Conservation (phyloP, 768 basidiomycete species). For the Trichaptum fuscoviolaceum region DNA sequence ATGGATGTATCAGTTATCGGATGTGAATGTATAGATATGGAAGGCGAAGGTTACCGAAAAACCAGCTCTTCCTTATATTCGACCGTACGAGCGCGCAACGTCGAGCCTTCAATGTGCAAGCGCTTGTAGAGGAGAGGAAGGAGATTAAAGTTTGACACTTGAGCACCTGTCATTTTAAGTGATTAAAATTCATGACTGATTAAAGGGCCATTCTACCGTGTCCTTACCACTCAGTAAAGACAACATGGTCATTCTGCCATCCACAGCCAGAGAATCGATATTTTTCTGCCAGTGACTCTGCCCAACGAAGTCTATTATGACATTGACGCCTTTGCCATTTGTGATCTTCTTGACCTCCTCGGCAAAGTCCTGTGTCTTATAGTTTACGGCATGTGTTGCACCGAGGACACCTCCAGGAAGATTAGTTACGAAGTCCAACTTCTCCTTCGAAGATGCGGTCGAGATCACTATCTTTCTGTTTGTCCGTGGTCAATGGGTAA, state of each 20-base stretch:
- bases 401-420: constrained; percentile 44
- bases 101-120: constrained; percentile 84
- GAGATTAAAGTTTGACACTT: constrained; percentile 51
- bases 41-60: constrained; percentile 32
- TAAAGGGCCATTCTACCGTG: neutral
- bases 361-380: constrained; percentile 79
- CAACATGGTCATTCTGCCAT: constrained; percentile 72
- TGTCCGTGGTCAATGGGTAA: constrained; percentile 6
- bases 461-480: constrained; percentile 65
- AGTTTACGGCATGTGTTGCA: constrained; percentile 75
- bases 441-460: constrained; percentile 81
- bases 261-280: constrained; percentile 59
- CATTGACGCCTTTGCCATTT: constrained; percentile 65
- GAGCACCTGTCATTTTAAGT: constrained; percentile 34
- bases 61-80: constrained; percentile 76
- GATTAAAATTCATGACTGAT: neutral
- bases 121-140: constrained; percentile 74
- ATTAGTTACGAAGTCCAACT: constrained; percentile 68
- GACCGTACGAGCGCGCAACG: constrained; percentile 67
- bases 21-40: neutral
- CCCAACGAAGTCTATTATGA: constrained; percentile 84
- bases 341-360: constrained; percentile 66
- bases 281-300: constrained; percentile 71
- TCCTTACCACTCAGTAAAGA: constrained; percentile 58
- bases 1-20: neutral